Conservation (phyloP, 345 rosid genomes). For the Raphanus sativus region DNA sequence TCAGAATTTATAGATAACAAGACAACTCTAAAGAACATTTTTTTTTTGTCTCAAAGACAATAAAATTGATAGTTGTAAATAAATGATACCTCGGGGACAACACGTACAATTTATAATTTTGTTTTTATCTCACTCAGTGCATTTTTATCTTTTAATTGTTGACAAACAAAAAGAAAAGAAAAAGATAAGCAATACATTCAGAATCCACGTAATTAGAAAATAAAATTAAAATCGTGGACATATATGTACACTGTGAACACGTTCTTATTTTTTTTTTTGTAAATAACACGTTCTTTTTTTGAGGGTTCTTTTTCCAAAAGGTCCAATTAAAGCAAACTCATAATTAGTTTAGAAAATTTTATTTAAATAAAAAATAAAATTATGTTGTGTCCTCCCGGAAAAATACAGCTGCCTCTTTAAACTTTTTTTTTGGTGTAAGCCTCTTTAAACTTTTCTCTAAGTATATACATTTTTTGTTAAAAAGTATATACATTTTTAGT, state of each 20-base stretch:
- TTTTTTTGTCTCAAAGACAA: background rate
- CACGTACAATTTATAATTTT: background rate
- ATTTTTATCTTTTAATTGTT: background rate
- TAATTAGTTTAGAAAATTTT: too few relatives aligned
- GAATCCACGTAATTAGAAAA: background rate
- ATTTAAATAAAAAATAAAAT: too few relatives aligned
- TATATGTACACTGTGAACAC: background rate
- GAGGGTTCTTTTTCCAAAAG: background rate
- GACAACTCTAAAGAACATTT: background rate
- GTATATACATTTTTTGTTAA: too few relatives aligned
- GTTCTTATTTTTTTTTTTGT: background rate
- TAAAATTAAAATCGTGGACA: background rate
- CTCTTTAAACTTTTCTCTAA: too few relatives aligned
- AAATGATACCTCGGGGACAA: background rate
- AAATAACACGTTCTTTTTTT: too few relatives aligned
- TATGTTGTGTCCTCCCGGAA: too few relatives aligned
- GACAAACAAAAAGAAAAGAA: background rate
- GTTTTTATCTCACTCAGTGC: background rate
- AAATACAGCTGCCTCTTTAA: too few relatives aligned
- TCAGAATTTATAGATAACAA: background rate
- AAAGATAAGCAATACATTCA: background rate
- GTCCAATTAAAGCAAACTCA: background rate
- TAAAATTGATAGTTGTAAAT: background rate
- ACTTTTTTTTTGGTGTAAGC: too few relatives aligned
- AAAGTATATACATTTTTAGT: too few relatives aligned